Conservation (phyloP, 306 rosid genomes). For the Cicer bijugum region DNA sequence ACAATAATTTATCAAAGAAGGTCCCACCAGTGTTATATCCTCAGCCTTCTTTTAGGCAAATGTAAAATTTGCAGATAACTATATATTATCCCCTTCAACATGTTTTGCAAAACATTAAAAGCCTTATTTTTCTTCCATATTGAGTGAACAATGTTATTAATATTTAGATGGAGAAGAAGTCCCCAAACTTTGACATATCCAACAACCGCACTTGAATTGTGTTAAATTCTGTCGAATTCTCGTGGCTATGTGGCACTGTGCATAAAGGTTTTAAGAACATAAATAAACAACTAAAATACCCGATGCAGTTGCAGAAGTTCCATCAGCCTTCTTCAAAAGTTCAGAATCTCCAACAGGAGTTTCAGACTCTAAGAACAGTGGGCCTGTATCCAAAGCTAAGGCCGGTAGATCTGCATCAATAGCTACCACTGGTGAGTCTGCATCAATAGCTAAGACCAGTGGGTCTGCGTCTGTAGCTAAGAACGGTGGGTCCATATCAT, state of each 20-base stretch:
- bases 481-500: background rate
- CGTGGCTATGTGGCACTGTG: background rate
- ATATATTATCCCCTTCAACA: background rate
- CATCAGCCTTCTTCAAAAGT: slow-evolving; percentile 58
- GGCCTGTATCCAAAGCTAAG: slow-evolving; percentile 11
- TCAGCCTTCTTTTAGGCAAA: background rate
- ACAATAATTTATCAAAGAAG: slow-evolving; percentile 8
- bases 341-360: slow-evolving; percentile 49
- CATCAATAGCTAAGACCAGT: background rate
- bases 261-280: slow-evolving; percentile 26
- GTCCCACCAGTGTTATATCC: background rate
- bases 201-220: background rate
- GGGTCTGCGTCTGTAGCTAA: background rate
- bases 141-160: slow-evolving; percentile 9
- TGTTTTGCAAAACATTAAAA: slow-evolving; percentile 4
- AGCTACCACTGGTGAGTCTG: background rate
- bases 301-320: slow-evolving; percentile 44
- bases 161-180: background rate
- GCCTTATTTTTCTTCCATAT: background rate
- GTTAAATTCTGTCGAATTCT: slow-evolving; percentile 15
- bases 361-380: slow-evolving; percentile 36
- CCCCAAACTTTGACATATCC: slow-evolving; percentile 28
- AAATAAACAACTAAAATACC: slow-evolving; percentile 23
- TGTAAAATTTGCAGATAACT: background rate
- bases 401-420: background rate